Evolutionary conservation across 2,329 filamentous ascomycete genomes (phyloP).

Genomic region (Fusarium foetens): DNA sequence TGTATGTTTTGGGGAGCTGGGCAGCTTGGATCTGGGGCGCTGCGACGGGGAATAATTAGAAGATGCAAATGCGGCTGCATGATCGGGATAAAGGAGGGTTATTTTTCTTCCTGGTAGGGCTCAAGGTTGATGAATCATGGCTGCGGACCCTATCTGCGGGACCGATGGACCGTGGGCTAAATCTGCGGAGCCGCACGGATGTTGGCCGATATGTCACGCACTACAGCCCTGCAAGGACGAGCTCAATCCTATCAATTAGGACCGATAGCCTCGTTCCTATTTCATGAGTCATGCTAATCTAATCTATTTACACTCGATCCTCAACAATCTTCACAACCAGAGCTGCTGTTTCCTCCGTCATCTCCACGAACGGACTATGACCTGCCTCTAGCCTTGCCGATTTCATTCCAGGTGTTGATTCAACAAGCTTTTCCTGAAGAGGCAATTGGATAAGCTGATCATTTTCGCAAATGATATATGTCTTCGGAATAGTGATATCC

Average conservation of each 20-base stretch:
- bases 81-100: too few relatives aligned
- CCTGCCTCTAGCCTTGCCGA: constrained; percentile 2
- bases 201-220: not conserved
- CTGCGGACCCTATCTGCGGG: not conserved
- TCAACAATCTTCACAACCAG: not conserved
- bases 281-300: not conserved
- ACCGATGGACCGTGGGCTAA: not conserved
- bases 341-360: not conserved
- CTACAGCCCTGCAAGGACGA: not conserved
- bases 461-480: constrained; percentile 15
- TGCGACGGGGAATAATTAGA: not conserved
- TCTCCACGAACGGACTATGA: constrained; percentile 18
- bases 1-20: not conserved
- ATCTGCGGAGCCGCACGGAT: not conserved
- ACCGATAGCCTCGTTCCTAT: not conserved
- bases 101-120: too few relatives aligned
- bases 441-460: not conserved
- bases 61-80: not conserved
- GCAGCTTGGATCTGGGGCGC: not conserved
- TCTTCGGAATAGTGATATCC: constrained; percentile 14
- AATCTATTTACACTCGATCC: not conserved
- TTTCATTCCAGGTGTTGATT: constrained; percentile 2
- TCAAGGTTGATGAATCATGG: not conserved
- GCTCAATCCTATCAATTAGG: not conserved
- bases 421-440: constrained; percentile 13